Base-by-base conservation (phyloP, 495 filamentous ascomycete species). In the Thozetella sp. region DNA sequence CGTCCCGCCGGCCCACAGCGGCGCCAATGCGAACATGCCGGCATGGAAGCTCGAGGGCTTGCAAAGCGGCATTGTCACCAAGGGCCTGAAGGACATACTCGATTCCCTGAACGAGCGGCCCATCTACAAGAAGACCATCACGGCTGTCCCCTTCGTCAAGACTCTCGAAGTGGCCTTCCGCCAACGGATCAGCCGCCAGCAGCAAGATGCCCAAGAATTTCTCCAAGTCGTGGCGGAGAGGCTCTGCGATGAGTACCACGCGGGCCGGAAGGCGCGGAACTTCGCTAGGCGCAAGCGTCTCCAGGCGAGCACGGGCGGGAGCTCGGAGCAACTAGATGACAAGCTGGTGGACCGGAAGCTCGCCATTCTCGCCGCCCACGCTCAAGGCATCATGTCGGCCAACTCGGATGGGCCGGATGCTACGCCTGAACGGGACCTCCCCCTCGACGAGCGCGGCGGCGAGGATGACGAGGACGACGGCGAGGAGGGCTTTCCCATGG, bases 171-270 rank as follows among this genome's bases (percentile, higher is more conserved):
- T 80, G 37, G 93, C 94, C 3, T 99, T 97, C 69, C 83, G 87
- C 25, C 92, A 93, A 59, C 87, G 89, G 45, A 94, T 99, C 67
- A 97, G 90, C 66, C 88, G 95, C 51, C 88, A 92, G 59, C 96
- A 99, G 70, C 96, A 99, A 73, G 95, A 99, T 76, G 95, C 95
- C n/a, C 95, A 99, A 68, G 95, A 99, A 70, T 96, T 99, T 58
- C 66, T 99, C 55, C 95, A 99, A 73, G 85, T 98, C 51, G 88
- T 99, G 20, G 88, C 92, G 3, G 96, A 99, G 74, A 83, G 93
- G 48, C 80, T 99, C 30, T 91, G 89, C 48, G 93, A 98, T 65
- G 95, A 99, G 72, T 94, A 97, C 65, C 88, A 97, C 70, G 92
- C 92, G 12, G 93, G 92, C 30, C 80, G 81, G 34, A 82, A 88